Evolutionary conservation across 306 rosid genomes (phyloP), one percentile per base, ranked within the genome.

Genomic region (Oemleria cerasiformis): DNA sequence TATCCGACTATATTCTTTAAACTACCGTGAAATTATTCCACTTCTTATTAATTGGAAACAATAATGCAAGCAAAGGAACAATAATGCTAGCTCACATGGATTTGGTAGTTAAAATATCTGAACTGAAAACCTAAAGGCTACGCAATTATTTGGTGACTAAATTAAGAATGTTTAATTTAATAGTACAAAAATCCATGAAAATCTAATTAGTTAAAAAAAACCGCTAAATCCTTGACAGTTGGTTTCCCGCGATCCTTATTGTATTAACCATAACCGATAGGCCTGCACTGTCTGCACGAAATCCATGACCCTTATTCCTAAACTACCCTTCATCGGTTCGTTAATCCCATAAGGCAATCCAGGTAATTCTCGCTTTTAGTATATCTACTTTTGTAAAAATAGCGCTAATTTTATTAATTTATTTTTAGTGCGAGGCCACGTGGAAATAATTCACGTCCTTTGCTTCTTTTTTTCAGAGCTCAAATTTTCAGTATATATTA

Each of bases 341-440:
- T 13, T 42, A 2, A 11, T 65, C 25, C 14, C 16, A 3, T 0
- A 5, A 7, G 30, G 41, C 12, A 74, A 44, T 44, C 20, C 43
- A 44, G 44, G 62, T 75, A 75, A 67, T 67, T 57, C 47, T 21
- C 2, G 2, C 50, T 47, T 17, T 14, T 1, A 10, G 6, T 5
- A 25, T 51, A 38, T n/a, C 5, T 13, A 36, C 4, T 8, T 34
- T 12, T 2, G 66, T 13, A 50, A 9, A 59, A 48, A 3, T 17
- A n/a, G 14, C 70, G 58, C 64, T 50, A 30, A 30, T 30, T 30
- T 40, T 5, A 34, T 11, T 12, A 6, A 6, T 13, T 11, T 25
- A 14, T 2, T 64, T 65, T 70, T 57, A 48, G 68, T 74, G 74
- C 60, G 63, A 60, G 45, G 39, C 67, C 15, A 64, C 85, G 75